Evolutionary conservation across 2,329 filamentous ascomycete species (phyloP).

Genomic region (Sporothrix dimorphospora): DNA sequence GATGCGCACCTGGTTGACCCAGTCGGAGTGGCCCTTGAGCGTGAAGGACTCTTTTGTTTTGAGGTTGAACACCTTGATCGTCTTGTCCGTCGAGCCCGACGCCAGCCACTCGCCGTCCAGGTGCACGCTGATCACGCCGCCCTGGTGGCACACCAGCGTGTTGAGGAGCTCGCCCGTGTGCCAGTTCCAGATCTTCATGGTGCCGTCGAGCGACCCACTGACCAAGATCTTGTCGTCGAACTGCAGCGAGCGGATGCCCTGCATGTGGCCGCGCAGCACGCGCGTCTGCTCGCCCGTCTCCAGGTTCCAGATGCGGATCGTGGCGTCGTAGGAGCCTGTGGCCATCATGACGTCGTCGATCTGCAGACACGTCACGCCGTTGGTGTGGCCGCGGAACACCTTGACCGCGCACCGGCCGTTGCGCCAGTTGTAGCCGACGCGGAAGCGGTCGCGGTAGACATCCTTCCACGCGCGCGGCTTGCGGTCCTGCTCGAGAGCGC

Average conservation of each 20-base stretch:
- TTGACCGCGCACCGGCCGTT: slow-evolving; percentile 86
- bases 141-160: slow-evolving; percentile 76
- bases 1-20: slow-evolving; percentile 94
- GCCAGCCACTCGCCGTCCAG: slow-evolving; percentile 84
- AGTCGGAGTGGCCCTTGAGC: slow-evolving; percentile 84
- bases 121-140: slow-evolving; percentile 84
- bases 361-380: slow-evolving; percentile 71
- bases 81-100: slow-evolving; percentile 86
- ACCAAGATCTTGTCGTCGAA: slow-evolving; percentile 93
- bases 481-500: slow-evolving; percentile 42
- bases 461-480: slow-evolving; percentile 86
- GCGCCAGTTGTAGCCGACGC: slow-evolving; percentile 97
- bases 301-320: slow-evolving; percentile 95
- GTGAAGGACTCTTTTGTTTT: slow-evolving; percentile 78
- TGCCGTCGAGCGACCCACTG: slow-evolving; percentile 84
- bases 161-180: slow-evolving; percentile 84
- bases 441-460: slow-evolving; percentile 90
- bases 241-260: slow-evolving; percentile 84
- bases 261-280: slow-evolving; percentile 81
- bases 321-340: slow-evolving; percentile 92
- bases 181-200: slow-evolving; percentile 96
- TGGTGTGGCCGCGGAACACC: slow-evolving; percentile 81
- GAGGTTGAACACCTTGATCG: slow-evolving; percentile 92
- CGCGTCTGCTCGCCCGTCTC: slow-evolving; percentile 83
- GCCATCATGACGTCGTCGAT: slow-evolving; percentile 85